Base-by-base conservation (phyloP, 2,329 filamentous ascomycete genomes). In the Cladosporium sp. region DNA sequence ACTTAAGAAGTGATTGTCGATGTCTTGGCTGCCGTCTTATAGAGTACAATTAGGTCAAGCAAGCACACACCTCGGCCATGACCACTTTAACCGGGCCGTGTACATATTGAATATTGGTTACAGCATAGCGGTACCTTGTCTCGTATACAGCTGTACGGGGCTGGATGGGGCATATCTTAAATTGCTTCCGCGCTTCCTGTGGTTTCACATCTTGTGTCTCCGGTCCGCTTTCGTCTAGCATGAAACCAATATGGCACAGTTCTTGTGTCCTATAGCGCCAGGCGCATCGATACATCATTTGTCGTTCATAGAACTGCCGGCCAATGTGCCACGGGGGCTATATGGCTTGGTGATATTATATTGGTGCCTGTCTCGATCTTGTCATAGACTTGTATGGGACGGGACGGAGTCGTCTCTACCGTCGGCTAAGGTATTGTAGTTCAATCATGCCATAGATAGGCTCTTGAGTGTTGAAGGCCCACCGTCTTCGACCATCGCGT, bases 111-210 rank as follows among this genome's bases (percentile, higher is more conserved):
- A 16, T 21, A 23, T 33, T 40, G 16, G 26, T 29, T 49, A 33
- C 57, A 60, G 40, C 29, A 60, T 29, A 21, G 57, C 57, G 57
- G 57, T 50, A 40, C 10, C 10, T 7, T 60, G 37, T 60, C 46
- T 49, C 28, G 57, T 49, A 60, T 60, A 60, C 46, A 60, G 57
- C 57, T 60, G 57, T 33, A 49, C 57, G 57, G 57, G 46, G 57
- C 37, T 16, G 12, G 14, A 57, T 40, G 18, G 33, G 28, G 21
- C 0, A 16, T 12, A 49, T 8, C 21, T 4, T 50, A 49, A 8
- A 60, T n/a, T 49, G 26, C 37, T 60, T 60, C 57, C 57, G 57
- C 40, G 28, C 40, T 60, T 33, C 18, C 28, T 49, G 18, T 60
- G 37, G 57, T 49, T 23, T 60, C 57, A 49, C 26, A 4, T n/a